These are phyloP conservation scores for Xerocomellus chrysenteron DNA, from an alignment of 768 basidiomycete genomes.

Conservation along the genomic window DNA sequence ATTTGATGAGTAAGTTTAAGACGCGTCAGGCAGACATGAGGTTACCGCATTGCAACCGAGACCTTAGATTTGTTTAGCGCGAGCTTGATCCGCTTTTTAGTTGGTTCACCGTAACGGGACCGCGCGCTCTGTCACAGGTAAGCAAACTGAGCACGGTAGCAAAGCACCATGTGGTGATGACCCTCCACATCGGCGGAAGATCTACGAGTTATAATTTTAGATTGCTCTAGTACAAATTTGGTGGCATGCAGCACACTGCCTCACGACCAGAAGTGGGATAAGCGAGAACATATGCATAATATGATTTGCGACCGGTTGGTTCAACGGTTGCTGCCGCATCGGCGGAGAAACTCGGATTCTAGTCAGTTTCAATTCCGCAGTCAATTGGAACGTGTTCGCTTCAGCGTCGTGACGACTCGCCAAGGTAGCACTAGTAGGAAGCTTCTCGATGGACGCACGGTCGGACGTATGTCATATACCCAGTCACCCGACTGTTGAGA, in stretches of 20 bases:
- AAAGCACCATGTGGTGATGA: background rate
- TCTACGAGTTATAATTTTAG: conserved; percentile 1
- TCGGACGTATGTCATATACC: background rate
- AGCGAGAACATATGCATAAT: background rate
- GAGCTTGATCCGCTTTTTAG: background rate
- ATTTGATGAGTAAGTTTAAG: background rate
- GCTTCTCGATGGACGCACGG: background rate
- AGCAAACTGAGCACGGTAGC: background rate
- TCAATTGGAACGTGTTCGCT: conserved; percentile 6
- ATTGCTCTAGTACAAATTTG: background rate
- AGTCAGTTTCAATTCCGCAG: background rate
- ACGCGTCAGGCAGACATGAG: background rate
- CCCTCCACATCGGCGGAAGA: background rate
- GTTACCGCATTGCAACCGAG: background rate
- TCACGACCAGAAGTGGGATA: conserved; percentile 3
- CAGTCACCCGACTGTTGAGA: background rate
- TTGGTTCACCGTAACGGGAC: conserved; percentile 17
- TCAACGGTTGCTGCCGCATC: background rate
- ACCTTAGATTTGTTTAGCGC: background rate
- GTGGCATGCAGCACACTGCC: background rate
- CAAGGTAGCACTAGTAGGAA: background rate
- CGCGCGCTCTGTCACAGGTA: background rate
- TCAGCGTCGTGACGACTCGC: background rate
- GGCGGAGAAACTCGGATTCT: conserved; percentile 12
- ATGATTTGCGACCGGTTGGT: background rate